phyloP scores from a whole-genome alignment of 768 basidiomycete genomes.

The Neoboletus subvelutipes region DNA sequence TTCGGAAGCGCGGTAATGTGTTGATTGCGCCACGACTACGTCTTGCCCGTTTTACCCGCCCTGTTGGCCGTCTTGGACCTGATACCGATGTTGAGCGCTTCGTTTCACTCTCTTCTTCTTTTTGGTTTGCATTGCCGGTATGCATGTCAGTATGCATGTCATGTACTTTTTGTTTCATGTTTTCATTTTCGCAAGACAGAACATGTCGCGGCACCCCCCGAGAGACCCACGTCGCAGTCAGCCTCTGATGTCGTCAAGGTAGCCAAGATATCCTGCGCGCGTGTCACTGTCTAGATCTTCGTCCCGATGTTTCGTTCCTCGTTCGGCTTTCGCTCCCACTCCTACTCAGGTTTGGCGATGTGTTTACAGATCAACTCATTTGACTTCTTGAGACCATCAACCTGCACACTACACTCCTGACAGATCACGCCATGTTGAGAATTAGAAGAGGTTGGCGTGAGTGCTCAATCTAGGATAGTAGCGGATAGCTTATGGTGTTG shows the following conservation, averaged over 20 bases:
- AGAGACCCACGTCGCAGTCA: background rate
- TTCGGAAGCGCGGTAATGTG: constrained; percentile 3
- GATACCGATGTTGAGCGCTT: background rate
- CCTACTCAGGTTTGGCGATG: no score
- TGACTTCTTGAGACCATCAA: background rate
- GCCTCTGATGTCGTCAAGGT: background rate
- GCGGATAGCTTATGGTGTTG: background rate
- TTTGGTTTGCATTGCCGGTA: background rate
- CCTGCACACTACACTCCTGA: background rate
- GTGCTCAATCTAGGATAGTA: background rate
- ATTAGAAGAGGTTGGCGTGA: background rate
- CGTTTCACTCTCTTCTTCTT: background rate
- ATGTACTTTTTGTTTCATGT: constrained; percentile 15
- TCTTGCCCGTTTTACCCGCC: background rate
- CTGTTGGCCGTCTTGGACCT: background rate
- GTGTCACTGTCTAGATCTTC: no score
- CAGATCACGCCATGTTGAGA: background rate
- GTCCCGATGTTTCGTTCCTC: background rate
- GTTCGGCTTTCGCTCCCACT: background rate
- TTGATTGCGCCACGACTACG: background rate
- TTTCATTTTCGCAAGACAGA: constrained; percentile 6
- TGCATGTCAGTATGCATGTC: constrained; percentile 3
- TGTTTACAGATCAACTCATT: no score
- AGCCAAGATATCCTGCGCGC: background rate
- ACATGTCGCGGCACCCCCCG: background rate